These are phyloP conservation scores for Brachypodium distachyon DNA, from an alignment of 202 grass and related monocot species.

Conservation along the genomic window DNA sequence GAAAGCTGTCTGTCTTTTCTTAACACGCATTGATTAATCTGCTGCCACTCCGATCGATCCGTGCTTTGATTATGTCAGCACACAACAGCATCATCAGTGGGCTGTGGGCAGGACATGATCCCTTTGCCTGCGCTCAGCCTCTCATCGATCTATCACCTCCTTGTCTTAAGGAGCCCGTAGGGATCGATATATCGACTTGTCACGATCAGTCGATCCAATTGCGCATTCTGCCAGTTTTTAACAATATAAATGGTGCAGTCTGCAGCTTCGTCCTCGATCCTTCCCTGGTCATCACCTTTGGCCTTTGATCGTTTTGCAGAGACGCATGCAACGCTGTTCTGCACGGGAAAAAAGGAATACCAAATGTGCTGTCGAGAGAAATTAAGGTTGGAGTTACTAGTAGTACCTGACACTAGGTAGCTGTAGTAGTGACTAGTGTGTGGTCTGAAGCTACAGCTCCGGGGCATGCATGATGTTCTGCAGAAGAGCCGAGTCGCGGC, in stretches of 20 bases:
- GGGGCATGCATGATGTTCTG: neutral
- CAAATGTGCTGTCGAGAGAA: neutral
- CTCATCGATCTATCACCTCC: too few species aligned
- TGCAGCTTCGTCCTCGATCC: too few species aligned
- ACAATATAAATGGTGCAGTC: too few species aligned
- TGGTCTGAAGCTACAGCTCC: neutral
- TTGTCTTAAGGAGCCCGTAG: neutral
- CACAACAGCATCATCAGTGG: neutral
- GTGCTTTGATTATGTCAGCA: conserved; percentile 15
- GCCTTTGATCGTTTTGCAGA: neutral
- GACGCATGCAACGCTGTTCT: too few species aligned
- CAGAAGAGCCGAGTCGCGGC: neutral
- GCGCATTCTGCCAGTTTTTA: neutral
- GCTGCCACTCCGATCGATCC: neutral
- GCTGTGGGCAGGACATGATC: neutral
- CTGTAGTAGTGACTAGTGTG: neutral
- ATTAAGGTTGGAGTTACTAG: neutral
- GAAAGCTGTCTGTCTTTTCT: neutral
- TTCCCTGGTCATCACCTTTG: neutral
- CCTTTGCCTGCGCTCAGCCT: neutral
- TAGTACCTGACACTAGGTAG: neutral
- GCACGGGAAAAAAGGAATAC: too few species aligned
- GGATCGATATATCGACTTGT: too few species aligned
- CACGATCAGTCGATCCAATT: neutral
- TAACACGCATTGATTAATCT: neutral